Conservation (phyloP, 1,284 basidiomycete genomes). For the Stygiomarasmius scandens region DNA sequence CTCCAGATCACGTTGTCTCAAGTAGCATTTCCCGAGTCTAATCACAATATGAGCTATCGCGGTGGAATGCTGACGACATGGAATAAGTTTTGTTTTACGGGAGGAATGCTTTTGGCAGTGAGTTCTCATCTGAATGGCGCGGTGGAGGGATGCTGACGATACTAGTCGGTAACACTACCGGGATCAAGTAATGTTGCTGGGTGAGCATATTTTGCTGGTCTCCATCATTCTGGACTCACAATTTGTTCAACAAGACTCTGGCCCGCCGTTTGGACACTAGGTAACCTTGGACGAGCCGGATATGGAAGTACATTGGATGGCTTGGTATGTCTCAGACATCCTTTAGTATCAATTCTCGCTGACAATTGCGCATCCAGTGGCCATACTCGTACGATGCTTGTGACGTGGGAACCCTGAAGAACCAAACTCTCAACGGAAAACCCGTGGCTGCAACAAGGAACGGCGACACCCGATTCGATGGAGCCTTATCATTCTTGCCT, state of each 20-base stretch:
- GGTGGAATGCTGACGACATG: slow-evolving; percentile 46
- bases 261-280: slow-evolving; percentile 57
- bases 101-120: slow-evolving; percentile 25
- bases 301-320: slow-evolving; percentile 43
- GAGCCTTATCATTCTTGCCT: slow-evolving; percentile 44
- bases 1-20: slow-evolving; percentile 64
- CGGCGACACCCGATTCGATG: slow-evolving; percentile 1
- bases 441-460: slow-evolving; percentile 13
- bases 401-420: slow-evolving; percentile 57
- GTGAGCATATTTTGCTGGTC: slow-evolving; percentile 5
- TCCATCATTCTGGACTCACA: background rate
- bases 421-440: slow-evolving; percentile 42
- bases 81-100: slow-evolving; percentile 84
- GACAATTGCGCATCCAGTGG: slow-evolving; percentile 24
- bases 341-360: slow-evolving; percentile 37
- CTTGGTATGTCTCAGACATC: slow-evolving; percentile 51
- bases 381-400: slow-evolving; percentile 50
- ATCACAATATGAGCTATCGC: slow-evolving; percentile 65
- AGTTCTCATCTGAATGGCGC: too few relatives aligned
- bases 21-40: slow-evolving; percentile 35
- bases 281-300: slow-evolving; percentile 59
- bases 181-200: slow-evolving; percentile 40
- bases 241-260: background rate
- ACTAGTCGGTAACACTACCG: slow-evolving; percentile 63
- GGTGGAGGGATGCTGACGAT: too few relatives aligned